A percentile compares a stretch with the other conserved stretches of the same genome.
phyloP scores from a whole-genome alignment of 306 rosid genomes.

The Cicer cuneatum region DNA sequence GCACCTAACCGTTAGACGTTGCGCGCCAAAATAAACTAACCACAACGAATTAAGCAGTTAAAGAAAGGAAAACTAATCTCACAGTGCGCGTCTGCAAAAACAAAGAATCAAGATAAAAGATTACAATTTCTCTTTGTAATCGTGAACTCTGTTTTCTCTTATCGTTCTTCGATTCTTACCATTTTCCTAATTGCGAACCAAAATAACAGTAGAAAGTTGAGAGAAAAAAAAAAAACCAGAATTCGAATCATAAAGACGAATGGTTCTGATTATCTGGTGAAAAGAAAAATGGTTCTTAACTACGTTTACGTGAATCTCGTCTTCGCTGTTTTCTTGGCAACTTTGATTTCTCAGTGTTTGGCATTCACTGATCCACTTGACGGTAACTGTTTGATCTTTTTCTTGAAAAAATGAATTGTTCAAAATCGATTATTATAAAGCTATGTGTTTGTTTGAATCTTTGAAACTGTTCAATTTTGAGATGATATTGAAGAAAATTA shows the following conservation, averaged over 20 bases:
- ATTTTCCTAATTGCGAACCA: conserved; percentile 31
- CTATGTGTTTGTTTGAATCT: not conserved
- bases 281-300: conserved; percentile 50
- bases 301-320: conserved; percentile 26
- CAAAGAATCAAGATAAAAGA: not conserved
- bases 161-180: not conserved
- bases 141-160: conserved; percentile 19
- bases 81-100: too few relatives aligned
- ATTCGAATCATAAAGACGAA: not conserved
- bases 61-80: too few relatives aligned
- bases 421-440: not conserved
- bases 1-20: not conserved
- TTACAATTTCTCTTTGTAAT: conserved; percentile 22
- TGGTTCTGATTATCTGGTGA: conserved; percentile 9
- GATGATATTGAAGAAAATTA: not conserved
- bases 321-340: conserved; percentile 48
- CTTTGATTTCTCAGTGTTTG: conserved; percentile 50
- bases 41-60: conserved; percentile 27
- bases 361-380: conserved; percentile 68
- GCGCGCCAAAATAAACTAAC: conserved; percentile 50
- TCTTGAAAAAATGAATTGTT: too few relatives aligned
- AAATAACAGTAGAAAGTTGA: conserved; percentile 39
- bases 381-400: conserved; percentile 51
- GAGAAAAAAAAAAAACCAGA: not conserved
- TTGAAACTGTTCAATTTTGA: not conserved